Conservation (phyloP, 805 yeast species). For the Yarrowia sp. region DNA sequence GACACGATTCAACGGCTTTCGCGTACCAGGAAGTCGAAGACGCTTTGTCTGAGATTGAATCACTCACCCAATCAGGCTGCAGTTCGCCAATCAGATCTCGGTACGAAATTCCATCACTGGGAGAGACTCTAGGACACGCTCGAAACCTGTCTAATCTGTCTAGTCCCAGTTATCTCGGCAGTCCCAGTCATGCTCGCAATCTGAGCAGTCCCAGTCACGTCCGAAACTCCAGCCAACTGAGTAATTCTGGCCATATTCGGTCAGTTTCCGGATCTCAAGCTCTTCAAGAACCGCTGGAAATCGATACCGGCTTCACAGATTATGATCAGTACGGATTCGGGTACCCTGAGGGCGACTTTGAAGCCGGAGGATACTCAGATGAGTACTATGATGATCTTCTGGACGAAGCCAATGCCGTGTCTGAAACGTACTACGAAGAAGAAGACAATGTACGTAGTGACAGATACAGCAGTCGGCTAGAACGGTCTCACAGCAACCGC, state of each 20-base stretch:
- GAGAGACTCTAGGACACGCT: neutral
- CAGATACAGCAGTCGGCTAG: neutral
- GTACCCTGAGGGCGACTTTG: neutral
- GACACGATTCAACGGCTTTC: slow-evolving; percentile 1
- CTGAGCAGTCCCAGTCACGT: neutral
- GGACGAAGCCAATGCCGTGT: slow-evolving; percentile 13
- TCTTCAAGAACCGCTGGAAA: neutral
- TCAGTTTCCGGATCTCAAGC: neutral
- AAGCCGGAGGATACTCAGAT: neutral
- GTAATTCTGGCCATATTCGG: neutral
- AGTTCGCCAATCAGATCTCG: neutral
- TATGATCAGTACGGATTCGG: neutral
- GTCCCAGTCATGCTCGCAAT: neutral
- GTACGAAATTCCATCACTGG: neutral
- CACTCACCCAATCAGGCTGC: neutral
- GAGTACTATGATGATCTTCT: slow-evolving; percentile 3
- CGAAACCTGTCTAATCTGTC: neutral
- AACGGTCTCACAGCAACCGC: slow-evolving; percentile 12
- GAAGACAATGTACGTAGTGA: neutral
- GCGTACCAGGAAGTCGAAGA: slow-evolving; percentile 22
- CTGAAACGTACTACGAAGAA: slow-evolving; percentile 7
- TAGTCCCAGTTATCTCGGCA: neutral
- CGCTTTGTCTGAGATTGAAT: neutral
- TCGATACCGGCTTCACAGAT: neutral
- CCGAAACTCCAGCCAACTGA: neutral